phyloP scores from a whole-genome alignment of 1,284 basidiomycete genomes.

The Fomitopsis palustris region DNA sequence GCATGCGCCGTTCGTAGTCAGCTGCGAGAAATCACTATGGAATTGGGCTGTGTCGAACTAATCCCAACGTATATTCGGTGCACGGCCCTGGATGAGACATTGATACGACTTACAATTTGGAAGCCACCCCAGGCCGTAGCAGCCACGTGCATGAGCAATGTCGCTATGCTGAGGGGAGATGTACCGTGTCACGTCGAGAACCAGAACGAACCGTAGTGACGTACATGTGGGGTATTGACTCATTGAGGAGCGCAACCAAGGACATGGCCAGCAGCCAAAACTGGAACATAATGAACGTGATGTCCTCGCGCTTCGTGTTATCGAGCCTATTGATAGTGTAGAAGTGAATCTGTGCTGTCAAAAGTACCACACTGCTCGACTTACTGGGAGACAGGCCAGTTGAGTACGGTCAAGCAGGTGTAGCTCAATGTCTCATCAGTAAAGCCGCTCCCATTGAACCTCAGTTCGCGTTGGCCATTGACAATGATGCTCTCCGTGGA shows the following conservation, averaged over 20 bases:
- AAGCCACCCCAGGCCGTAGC: constrained; percentile 69
- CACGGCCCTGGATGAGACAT: too few species aligned
- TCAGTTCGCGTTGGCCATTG: constrained; percentile 28
- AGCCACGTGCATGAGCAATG: constrained; percentile 67
- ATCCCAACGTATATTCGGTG: too few species aligned
- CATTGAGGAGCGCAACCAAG: constrained; percentile 70
- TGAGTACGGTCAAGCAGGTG: constrained; percentile 54
- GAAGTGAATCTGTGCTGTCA: neutral
- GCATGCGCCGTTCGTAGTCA: constrained; percentile 66
- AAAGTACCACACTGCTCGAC: constrained; percentile 19
- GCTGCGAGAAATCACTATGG: constrained; percentile 47
- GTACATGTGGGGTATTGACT: constrained; percentile 75
- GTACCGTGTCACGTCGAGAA: neutral
- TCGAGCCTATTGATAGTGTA: constrained; percentile 41
- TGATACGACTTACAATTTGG: constrained; percentile 41
- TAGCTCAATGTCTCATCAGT: constrained; percentile 36
- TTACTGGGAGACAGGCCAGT: constrained; percentile 64
- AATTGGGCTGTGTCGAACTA: constrained; percentile 47
- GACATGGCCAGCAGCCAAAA: constrained; percentile 81
- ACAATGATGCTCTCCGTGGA: neutral
- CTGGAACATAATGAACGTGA: constrained; percentile 75
- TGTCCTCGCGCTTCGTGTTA: constrained; percentile 74
- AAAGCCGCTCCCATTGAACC: constrained; percentile 33
- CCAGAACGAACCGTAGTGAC: constrained; percentile 15
- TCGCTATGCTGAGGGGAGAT: constrained; percentile 41